Evolutionary conservation across 176 grass and related monocot genomes (phyloP).

Genomic region (Eragrostis nindensis): DNA sequence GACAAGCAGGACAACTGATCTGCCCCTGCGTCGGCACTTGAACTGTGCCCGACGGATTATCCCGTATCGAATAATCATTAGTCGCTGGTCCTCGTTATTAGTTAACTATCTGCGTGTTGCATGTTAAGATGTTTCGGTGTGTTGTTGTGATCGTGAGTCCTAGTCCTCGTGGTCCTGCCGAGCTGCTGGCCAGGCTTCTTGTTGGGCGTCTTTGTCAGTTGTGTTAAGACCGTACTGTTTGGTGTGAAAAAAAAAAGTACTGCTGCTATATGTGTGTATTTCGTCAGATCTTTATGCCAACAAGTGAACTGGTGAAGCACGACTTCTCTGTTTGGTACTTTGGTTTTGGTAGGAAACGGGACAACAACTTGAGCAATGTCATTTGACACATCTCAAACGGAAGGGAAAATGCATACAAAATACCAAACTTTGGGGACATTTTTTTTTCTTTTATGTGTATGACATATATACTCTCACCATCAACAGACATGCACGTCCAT

Average conservation of each 20-base stretch:
- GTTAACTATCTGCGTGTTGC: neutral
- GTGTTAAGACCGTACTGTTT: neutral
- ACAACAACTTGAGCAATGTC: too few relatives aligned
- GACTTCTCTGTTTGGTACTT: too few relatives aligned
- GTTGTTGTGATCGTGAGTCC: too few relatives aligned
- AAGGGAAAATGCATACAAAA: too few relatives aligned
- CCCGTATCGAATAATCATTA: neutral
- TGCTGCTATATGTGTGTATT: neutral
- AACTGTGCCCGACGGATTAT: neutral
- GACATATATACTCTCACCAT: too few relatives aligned
- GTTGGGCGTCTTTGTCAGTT: neutral
- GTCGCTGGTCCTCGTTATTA: neutral
- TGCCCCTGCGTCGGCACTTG: neutral
- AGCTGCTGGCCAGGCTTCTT: neutral
- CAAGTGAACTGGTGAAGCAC: too few relatives aligned
- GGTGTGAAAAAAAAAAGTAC: neutral
- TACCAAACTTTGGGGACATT: too few relatives aligned
- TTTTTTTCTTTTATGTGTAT: too few relatives aligned
- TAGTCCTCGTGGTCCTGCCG: neutral
- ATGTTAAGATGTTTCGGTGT: neutral
- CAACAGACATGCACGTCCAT: too few relatives aligned
- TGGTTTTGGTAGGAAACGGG: too few relatives aligned
- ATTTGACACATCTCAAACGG: too few relatives aligned
- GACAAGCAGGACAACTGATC: too few relatives aligned
- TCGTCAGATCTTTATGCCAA: neutral